Conservation (phyloP, 176 grass and related monocot species). For the Dactylis glomerata region DNA sequence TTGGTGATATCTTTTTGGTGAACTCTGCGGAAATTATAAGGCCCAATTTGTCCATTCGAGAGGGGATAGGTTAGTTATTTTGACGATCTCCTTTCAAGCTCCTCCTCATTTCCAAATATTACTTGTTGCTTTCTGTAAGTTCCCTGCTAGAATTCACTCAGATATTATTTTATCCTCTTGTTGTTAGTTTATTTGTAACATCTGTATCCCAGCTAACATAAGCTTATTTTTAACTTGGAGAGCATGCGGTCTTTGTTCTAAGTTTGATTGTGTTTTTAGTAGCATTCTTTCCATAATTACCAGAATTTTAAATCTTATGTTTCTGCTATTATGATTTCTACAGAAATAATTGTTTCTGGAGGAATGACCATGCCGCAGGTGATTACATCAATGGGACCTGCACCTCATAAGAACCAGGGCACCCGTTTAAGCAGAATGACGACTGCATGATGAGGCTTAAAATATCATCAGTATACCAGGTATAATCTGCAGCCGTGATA, state of each 20-base stretch:
- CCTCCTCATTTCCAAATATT: background rate
- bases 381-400: constrained; percentile 71
- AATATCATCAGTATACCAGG: constrained; percentile 12
- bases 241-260: background rate
- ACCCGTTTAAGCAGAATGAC: constrained; percentile 64
- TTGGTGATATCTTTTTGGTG: constrained; percentile 94
- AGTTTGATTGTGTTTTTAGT: background rate
- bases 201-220: background rate
- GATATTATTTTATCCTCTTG: background rate
- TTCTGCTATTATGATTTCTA: constrained; percentile 29
- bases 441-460: constrained; percentile 52
- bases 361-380: constrained; percentile 98
- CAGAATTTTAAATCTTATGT: background rate
- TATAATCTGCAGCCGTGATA: constrained; percentile 2
- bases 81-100: background rate
- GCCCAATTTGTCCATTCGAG: constrained; percentile 88
- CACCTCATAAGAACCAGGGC: constrained; percentile 54
- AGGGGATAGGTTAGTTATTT: constrained; percentile 86
- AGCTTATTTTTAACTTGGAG: background rate
- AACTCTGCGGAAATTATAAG: constrained; percentile 91
- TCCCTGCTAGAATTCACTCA: background rate
- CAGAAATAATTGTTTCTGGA: constrained; percentile 98
- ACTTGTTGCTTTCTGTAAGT: background rate
- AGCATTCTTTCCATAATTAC: background rate
- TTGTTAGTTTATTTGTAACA: background rate